Conservation (phyloP, 129 eudicot genomes). For the Lactuca saligna region DNA sequence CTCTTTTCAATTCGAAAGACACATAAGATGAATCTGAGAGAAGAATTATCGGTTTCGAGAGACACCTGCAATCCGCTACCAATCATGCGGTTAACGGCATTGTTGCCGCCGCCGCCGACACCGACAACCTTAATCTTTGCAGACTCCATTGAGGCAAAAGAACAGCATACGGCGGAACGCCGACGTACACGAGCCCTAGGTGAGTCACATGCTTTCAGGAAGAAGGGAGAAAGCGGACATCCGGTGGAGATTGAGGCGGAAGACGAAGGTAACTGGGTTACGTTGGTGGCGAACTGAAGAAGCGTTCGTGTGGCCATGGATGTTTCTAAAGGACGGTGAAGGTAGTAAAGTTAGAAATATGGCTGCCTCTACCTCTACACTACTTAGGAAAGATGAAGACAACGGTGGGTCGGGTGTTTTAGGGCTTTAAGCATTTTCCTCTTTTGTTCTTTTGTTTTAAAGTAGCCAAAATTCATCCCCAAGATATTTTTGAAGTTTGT, state of each 20-base stretch:
- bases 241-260: slow-evolving; percentile 38
- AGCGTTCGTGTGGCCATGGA: slow-evolving; percentile 30
- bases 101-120: slow-evolving; percentile 98
- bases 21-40: neutral
- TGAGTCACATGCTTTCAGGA: slow-evolving; percentile 24
- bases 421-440: neutral
- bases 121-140: slow-evolving; percentile 99
- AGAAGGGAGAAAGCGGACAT: slow-evolving; percentile 35
- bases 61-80: slow-evolving; percentile 89
- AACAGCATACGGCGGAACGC: slow-evolving; percentile 29
- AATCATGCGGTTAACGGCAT: slow-evolving; percentile 99
- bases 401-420: neutral
- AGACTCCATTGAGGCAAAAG: slow-evolving; percentile 50
- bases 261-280: slow-evolving; percentile 39
- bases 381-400: slow-evolving; percentile 13
- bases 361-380: neutral
- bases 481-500: neutral
- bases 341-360: slow-evolving; percentile 6
- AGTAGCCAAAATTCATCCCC: neutral
- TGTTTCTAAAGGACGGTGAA: slow-evolving; percentile 11
- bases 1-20: neutral
- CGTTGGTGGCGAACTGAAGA: slow-evolving; percentile 19
- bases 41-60: neutral
- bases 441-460: neutral
- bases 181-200: slow-evolving; percentile 35